Base-by-base conservation (phyloP, 1,284 basidiomycete species). In the Ceratobasidium theobromae region DNA sequence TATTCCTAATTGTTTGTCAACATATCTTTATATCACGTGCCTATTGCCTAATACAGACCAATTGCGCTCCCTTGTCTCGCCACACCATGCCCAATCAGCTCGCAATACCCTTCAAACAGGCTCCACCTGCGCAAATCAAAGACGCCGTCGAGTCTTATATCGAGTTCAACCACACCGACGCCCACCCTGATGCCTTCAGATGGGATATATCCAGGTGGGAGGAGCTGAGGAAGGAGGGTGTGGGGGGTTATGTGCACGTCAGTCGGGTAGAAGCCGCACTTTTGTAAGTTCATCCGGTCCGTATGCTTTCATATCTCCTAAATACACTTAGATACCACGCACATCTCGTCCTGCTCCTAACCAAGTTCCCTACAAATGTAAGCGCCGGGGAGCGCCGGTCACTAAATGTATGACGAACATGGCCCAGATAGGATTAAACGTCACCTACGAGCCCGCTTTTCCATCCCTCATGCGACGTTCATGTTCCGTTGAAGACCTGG, bases 181-280 rank as follows among this genome's bases (percentile, higher is more conserved):
- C 86, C n/a, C 91, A 96, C 73, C 92, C 94, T 0, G 92, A 95
- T 72, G 86, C 88, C n/a, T 95, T 95, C 78, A 86, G 81, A 74
- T 80, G 82, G 72, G 95, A 98, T 75, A 85, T 95, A 54, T 81
- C 81, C 8, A 77, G 77, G 28, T 92, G 95, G 83, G 84, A 87
- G 55, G 74, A 77, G 3, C 78, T 95, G 60, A 82, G 95, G 35
- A 84, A 82, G 57, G 82, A 86, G 53, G 88, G 81, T 45, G 79
- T 84, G 3, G 80, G 80, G 65, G 80, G 79, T 27, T 76, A 79
- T 25, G 79, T 87, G 3, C 92, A 92, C 77, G 77, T 80, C 55
- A 81, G 84, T 75, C 77, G 82, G 71, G 73, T 83, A 41, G 75
- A 82, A 45, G 71, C 79, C 16, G 72, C 80, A 35, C 72, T 86